phyloP scores from a whole-genome alignment of 2,329 filamentous ascomycete species.

The Thyridium curvatum region DNA sequence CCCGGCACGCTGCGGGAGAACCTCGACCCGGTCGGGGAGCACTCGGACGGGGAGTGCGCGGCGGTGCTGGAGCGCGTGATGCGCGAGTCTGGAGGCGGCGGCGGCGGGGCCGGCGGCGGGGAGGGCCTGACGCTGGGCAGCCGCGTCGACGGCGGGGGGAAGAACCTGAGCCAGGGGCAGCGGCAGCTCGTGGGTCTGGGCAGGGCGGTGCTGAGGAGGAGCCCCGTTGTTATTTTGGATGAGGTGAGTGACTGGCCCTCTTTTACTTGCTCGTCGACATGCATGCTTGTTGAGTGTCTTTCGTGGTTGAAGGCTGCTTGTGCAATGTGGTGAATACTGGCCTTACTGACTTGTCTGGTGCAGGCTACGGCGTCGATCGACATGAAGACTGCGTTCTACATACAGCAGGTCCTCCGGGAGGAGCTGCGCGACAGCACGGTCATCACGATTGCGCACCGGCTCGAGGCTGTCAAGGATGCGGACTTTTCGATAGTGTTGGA shows the following conservation, averaged over 20 bases:
- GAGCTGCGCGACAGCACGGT: constrained; percentile 52
- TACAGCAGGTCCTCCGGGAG: constrained; percentile 50
- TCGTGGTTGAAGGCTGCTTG: neutral
- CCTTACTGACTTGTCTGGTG: constrained; percentile 2
- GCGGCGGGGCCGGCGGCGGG: constrained; percentile 4
- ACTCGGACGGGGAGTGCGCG: constrained; percentile 43
- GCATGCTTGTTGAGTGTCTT: neutral
- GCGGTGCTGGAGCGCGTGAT: constrained; percentile 54
- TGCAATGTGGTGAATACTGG: neutral
- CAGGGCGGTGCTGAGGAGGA: constrained; percentile 52
- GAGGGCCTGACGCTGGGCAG: constrained; percentile 35
- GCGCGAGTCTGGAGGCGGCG: constrained; percentile 20
- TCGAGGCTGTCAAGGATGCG: constrained; percentile 55
- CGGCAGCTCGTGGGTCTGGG: constrained; percentile 56
- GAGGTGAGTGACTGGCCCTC: constrained; percentile 26
- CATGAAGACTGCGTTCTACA: constrained; percentile 47
- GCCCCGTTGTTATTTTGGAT: constrained; percentile 56
- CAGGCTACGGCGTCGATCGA: constrained; percentile 57
- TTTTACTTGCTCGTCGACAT: too few relatives aligned
- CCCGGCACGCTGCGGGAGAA: constrained; percentile 55
- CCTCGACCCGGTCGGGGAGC: constrained; percentile 60
- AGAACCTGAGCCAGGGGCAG: constrained; percentile 57
- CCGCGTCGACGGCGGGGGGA: constrained; percentile 52
- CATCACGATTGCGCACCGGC: constrained; percentile 59
- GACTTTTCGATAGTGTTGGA: constrained; percentile 49